Percentiles rank a stretch among this genome's conserved stretches.
These are phyloP conservation scores for Cryomyces antarcticus DNA, from an alignment of 495 filamentous ascomycete genomes.

Conservation along the genomic window DNA sequence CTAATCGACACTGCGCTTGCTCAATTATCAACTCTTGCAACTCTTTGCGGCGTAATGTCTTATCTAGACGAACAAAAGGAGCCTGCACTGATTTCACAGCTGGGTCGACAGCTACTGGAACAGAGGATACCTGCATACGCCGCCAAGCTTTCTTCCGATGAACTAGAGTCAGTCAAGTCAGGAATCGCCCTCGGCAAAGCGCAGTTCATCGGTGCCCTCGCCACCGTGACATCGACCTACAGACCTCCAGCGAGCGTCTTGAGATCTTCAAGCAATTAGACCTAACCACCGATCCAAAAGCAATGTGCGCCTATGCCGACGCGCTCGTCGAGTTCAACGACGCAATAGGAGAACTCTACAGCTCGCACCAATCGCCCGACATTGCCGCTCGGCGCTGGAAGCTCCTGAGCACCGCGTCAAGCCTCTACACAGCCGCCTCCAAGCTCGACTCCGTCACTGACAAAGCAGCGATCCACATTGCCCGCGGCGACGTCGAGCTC, in stretches of 20 bases:
- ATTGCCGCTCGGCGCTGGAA: slow-evolving; percentile 4
- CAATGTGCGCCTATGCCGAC: slow-evolving; percentile 6
- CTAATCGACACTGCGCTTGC: slow-evolving; percentile 45
- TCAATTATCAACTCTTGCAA: slow-evolving; percentile 35
- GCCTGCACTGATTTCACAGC: slow-evolving; percentile 31
- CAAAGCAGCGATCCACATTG: background rate
- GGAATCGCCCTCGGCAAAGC: background rate
- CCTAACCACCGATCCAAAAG: background rate
- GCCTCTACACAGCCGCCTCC: slow-evolving; percentile 4
- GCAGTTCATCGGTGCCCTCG: background rate
- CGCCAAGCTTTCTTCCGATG: slow-evolving; percentile 18
- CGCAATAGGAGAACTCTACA: background rate
- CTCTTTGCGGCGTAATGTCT: slow-evolving; percentile 31
- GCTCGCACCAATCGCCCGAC: background rate
- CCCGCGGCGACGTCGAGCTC: slow-evolving; percentile 7
- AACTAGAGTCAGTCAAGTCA: background rate
- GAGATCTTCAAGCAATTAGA: background rate
- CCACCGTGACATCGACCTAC: background rate
- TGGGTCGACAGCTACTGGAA: slow-evolving; percentile 25
- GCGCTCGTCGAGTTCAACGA: slow-evolving; percentile 4
- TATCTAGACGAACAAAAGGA: slow-evolving; percentile 15
- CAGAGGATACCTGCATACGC: slow-evolving; percentile 29
- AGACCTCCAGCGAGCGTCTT: background rate
- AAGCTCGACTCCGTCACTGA: slow-evolving; percentile 1
- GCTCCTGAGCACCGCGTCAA: slow-evolving; percentile 3